phyloP scores from a whole-genome alignment of 768 basidiomycete species.

The Macrolepiota albuminosa region DNA sequence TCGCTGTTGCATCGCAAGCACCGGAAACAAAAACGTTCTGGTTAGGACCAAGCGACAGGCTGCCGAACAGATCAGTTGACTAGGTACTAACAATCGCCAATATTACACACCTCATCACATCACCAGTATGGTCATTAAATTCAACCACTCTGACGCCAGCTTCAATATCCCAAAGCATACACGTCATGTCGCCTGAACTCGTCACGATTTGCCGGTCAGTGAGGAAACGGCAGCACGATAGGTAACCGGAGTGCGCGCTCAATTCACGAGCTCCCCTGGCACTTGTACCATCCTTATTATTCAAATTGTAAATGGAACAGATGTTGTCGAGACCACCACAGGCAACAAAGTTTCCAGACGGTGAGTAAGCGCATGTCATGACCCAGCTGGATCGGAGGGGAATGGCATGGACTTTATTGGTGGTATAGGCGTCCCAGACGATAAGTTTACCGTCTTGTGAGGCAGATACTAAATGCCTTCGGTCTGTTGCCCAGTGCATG shows the following conservation, averaged over 20 bases:
- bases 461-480: slow-evolving; percentile 97
- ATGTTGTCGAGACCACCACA: slow-evolving; percentile 99
- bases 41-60: slow-evolving; percentile 90
- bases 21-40: slow-evolving; percentile 97
- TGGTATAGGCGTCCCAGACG: slow-evolving; percentile 99
- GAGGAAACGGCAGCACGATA: slow-evolving; percentile 97
- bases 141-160: slow-evolving; percentile 96
- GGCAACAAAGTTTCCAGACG: slow-evolving; percentile 95
- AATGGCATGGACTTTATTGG: slow-evolving; percentile 99
- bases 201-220: slow-evolving; percentile 99
- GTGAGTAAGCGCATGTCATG: slow-evolving; percentile 99
- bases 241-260: slow-evolving; percentile 96
- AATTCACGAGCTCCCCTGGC: slow-evolving; percentile 92
- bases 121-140: slow-evolving; percentile 98
- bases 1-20: slow-evolving; percentile 97
- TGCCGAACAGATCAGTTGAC: slow-evolving; percentile 27
- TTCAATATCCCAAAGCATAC: slow-evolving; percentile 99
- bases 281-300: slow-evolving; percentile 70
- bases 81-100: slow-evolving; percentile 8
- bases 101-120: slow-evolving; percentile 90
- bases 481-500: slow-evolving; percentile 99
- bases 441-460: slow-evolving; percentile 99
- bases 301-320: slow-evolving; percentile 95
- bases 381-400: slow-evolving; percentile 98
- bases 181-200: slow-evolving; percentile 98